Base-by-base conservation (phyloP, 2,329 filamentous ascomycete genomes). In the Rachicladosporium sp. region DNA sequence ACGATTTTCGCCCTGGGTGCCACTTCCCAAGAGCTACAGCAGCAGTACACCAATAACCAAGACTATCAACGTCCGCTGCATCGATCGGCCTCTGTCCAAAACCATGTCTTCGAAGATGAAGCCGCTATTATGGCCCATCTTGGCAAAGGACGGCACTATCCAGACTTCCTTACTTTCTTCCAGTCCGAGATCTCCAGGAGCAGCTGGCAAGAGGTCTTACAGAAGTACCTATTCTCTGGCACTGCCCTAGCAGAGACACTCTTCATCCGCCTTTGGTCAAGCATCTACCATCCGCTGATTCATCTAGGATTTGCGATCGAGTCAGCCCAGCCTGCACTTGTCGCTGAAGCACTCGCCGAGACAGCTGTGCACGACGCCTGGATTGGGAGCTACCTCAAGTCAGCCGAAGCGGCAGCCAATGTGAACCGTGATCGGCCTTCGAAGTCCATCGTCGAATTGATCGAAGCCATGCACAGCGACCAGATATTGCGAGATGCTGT, bases 271-370 rank as follows among this genome's bases (percentile, higher is more conserved):
- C 63, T 89, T 52, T 86, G 75, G 53, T 72, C 70, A 10, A 79
- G 82, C 0, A 71, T 89, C 46, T 50, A 87, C 2, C 85, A 93
- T 53, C 85, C 86, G 2, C 63, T 91, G 10, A 88, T 94, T 46
- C 85, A 93, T 55, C 70, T 93, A 12, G 82, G 86, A 36, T 93
- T 86, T 54, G 87, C 82, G 4, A 56, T 94, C 29, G 86, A 93
- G 56, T 93, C 86, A 65, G 58, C 71, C 7, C 85, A 93, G 54
- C 84, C 84, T 2, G 82, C 82, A 30, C 77, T 93, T 43, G 70
- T 94, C 21, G 84, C 86, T 4, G 76, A 89, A 61, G 86, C 68
- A 1, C 73, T 94, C 11, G 84, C 87, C 1, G 80, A 93, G 62
- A 69, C 81, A 1, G 76, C 80, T 6, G 74, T 86, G 2, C 84